These are phyloP conservation scores for Thymus mandschuricus DNA, from an alignment of 257 asterid species.

Conservation along the genomic window DNA sequence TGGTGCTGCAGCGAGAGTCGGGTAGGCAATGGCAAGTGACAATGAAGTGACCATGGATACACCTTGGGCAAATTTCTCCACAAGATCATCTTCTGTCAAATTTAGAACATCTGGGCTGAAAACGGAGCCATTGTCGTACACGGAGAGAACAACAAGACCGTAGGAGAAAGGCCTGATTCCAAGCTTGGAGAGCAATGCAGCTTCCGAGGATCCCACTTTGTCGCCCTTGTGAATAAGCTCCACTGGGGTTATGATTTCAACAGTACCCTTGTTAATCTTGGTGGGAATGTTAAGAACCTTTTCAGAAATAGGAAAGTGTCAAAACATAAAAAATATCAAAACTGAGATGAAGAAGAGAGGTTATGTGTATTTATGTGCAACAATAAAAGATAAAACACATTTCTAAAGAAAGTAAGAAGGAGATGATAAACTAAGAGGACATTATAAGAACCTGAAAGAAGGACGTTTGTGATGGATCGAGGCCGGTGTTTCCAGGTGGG, in stretches of 20 bases:
- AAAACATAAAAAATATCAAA: too few species aligned
- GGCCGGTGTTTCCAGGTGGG: constrained; percentile 97
- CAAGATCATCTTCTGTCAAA: constrained; percentile 81
- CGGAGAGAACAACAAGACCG: constrained; percentile 71
- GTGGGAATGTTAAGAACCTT: constrained; percentile 97
- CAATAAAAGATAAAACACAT: too few species aligned
- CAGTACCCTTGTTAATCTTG: constrained; percentile 98
- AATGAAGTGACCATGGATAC: constrained; percentile 78
- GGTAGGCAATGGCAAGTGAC: constrained; percentile 75
- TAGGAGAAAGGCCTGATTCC: constrained; percentile 95
- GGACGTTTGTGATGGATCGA: constrained; percentile 92
- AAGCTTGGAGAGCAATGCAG: constrained; percentile 90
- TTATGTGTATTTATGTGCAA: too few species aligned
- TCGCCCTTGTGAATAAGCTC: constrained; percentile 97
- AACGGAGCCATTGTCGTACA: constrained; percentile 84
- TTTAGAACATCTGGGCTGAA: constrained; percentile 92
- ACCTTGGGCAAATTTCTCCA: constrained; percentile 74
- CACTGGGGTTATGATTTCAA: constrained; percentile 94
- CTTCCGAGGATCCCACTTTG: constrained; percentile 95
- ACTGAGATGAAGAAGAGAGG: too few species aligned
- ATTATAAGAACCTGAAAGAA: constrained; percentile 72
- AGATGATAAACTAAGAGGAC: accelerated
- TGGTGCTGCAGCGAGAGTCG: constrained; percentile 90
- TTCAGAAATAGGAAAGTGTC: too few species aligned
- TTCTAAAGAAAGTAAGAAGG: too few species aligned